These are phyloP conservation scores for Streptanthus diversifolius DNA, from an alignment of 345 rosid species.

Conservation along the genomic window DNA sequence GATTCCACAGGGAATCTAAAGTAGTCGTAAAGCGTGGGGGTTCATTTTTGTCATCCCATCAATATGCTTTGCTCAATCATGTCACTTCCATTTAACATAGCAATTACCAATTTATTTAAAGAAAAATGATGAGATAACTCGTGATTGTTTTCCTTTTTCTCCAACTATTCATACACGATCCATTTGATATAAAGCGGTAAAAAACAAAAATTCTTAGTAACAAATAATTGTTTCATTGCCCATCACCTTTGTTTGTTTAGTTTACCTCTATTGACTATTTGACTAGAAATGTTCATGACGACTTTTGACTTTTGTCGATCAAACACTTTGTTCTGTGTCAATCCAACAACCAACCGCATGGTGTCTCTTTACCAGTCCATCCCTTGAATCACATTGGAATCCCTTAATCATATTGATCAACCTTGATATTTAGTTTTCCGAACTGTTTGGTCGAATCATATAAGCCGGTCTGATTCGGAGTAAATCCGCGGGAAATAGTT, in stretches of 20 bases:
- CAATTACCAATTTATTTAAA: constrained; percentile 12
- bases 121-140: constrained; percentile 19
- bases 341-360: background rate
- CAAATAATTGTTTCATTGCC: background rate
- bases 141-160: constrained; percentile 15
- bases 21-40: constrained; percentile 38
- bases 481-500: background rate
- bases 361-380: background rate
- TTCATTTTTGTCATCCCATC: constrained; percentile 30
- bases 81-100: constrained; percentile 27
- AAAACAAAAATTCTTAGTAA: background rate
- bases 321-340: background rate
- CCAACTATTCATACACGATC: background rate
- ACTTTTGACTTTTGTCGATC: background rate
- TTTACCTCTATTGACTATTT: background rate
- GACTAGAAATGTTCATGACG: background rate
- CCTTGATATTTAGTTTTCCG: background rate
- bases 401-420: background rate
- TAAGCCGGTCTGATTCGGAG: background rate
- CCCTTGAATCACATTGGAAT: no score
- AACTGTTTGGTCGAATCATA: background rate
- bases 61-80: constrained; percentile 29
- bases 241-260: background rate
- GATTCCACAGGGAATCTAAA: constrained; percentile 27
- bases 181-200: constrained; percentile 3